Evolutionary conservation across 768 basidiomycete species (phyloP), one percentile per base, ranked within the genome.

Genomic region (Tephrocybe sp.): DNA sequence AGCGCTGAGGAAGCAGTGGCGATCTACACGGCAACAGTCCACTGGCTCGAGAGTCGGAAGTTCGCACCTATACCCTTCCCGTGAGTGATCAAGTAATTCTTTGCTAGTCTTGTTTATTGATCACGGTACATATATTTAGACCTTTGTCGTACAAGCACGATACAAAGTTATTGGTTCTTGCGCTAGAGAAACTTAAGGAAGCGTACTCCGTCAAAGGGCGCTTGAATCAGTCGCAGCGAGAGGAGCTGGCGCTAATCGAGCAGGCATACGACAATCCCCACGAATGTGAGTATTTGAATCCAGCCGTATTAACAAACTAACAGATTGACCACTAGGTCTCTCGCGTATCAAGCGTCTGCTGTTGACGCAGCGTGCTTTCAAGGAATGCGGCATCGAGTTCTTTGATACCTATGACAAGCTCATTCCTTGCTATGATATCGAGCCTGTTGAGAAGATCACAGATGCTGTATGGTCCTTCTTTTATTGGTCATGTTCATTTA

Each of bases 191-290:
- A 70, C 72, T 99, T 63, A 99, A 99, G 73, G 97, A 98, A 71
- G 97, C 97, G 4, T 99, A 99, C 69, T 92, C 89, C 12, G 97
- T 99, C 45, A 97, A 99, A 70, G 96, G 89, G 32, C 92, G 97
- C 57, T 76, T 99, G 42, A 99, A 99, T 67, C 96, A 98, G 68
- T 95, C 92, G 19, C 97, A 99, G 68, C 85, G 97, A 62, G 97
- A 99, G 66, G 97, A 99, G 68, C 75, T 99, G 47, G 97, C 97
- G 11, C 78, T 99, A 45, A 97, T 99, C 54, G 97, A 99, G 65
- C 97, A 99, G 70, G 96, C 96, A 3, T 98, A 98, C 67, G 97
- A 99, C 67, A 98, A 98, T 64, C 97, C 97, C 23, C 97, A 98
- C 68, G 97, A 99, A 76, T 98, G 94, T 85, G 60, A 61, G 80